These are phyloP conservation scores for Solanum chilense DNA, from an alignment of 257 asterid genomes.

Conservation along the genomic window DNA sequence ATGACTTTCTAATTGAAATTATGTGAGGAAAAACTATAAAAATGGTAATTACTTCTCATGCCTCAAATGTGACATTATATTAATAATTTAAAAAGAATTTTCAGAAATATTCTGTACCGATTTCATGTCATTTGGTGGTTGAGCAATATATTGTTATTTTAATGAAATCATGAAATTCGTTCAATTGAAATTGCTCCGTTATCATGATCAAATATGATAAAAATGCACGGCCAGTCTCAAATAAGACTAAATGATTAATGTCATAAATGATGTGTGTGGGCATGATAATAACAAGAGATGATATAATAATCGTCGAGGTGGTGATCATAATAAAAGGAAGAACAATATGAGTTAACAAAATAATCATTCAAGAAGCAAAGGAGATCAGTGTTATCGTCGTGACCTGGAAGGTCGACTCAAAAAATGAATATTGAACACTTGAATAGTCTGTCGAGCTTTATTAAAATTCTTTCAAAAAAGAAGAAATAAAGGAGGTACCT, in stretches of 20 bases:
- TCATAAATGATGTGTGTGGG: background rate
- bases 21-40: background rate
- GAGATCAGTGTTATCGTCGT: background rate
- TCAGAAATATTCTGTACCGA: background rate
- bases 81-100: too few relatives aligned
- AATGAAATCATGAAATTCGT: background rate
- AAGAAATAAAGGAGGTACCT: background rate
- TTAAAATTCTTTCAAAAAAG: too few relatives aligned
- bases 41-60: background rate
- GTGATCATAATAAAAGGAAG: background rate
- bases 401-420: background rate
- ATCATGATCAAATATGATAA: too few relatives aligned
- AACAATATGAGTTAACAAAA: background rate
- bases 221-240: background rate
- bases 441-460: too few relatives aligned
- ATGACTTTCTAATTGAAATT: too few relatives aligned
- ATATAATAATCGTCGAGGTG: background rate
- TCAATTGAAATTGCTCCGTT: background rate
- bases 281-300: background rate
- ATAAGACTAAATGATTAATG: background rate
- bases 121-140: too few relatives aligned
- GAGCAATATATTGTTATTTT: background rate
- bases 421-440: background rate
- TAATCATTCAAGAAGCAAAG: background rate
- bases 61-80: background rate